Evolutionary conservation across 2,329 filamentous ascomycete species (phyloP).

Genomic region (Graphilbum fragrans): DNA sequence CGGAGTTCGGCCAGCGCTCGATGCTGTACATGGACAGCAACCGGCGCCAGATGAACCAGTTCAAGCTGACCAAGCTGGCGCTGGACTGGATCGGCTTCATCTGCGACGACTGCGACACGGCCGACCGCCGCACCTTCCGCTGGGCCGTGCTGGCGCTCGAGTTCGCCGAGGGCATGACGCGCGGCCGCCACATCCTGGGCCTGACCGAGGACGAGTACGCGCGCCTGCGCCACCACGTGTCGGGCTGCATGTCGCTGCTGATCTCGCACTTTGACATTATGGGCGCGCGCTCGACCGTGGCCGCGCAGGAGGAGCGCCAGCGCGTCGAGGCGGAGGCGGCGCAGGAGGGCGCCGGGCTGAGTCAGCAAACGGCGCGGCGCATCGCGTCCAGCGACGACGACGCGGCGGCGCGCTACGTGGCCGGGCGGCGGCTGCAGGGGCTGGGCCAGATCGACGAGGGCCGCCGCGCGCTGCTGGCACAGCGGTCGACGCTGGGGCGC

Average conservation of each 20-base stretch:
- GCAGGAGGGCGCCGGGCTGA: constrained; percentile 29
- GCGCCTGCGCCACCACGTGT: constrained; percentile 73
- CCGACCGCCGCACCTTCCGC: constrained; percentile 89
- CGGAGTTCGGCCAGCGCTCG: constrained; percentile 92
- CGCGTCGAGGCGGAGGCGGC: constrained; percentile 69
- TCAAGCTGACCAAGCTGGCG: constrained; percentile 84
- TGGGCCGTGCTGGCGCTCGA: constrained; percentile 95
- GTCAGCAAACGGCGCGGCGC: too few relatives aligned
- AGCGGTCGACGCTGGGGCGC: constrained; percentile 76
- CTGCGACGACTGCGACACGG: constrained; percentile 89
- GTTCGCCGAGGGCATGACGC: constrained; percentile 95
- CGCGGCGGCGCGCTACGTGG: constrained; percentile 66
- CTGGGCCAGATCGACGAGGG: constrained; percentile 66
- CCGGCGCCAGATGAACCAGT: constrained; percentile 89
- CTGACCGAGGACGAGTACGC: constrained; percentile 82
- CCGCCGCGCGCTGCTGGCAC: constrained; percentile 68
- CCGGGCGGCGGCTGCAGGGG: constrained; percentile 61
- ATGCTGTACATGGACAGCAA: constrained; percentile 94
- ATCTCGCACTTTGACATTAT: constrained; percentile 99
- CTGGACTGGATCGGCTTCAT: constrained; percentile 98
- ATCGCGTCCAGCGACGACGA: constrained; percentile 49
- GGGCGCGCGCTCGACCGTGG: constrained; percentile 85
- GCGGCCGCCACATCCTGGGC: constrained; percentile 83
- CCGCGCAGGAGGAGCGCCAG: constrained; percentile 88
- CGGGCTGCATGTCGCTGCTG: constrained; percentile 91